phyloP scores from a whole-genome alignment of 2,329 filamentous ascomycete genomes.

The Celoporthe dispersa region DNA sequence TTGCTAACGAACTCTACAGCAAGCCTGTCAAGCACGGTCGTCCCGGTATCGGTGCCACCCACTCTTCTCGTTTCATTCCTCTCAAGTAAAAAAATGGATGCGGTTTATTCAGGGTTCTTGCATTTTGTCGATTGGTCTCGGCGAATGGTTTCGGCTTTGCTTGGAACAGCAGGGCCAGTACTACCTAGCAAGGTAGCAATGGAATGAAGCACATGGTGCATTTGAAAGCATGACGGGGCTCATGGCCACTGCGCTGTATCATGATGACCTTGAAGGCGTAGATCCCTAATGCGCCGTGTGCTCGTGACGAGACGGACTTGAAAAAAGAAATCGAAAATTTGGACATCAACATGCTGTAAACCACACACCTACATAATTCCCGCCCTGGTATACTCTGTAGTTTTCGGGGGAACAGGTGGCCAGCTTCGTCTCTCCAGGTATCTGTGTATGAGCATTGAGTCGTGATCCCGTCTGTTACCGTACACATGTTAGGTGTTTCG shows the following conservation, averaged over 20 bases:
- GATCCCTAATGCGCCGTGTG: background rate
- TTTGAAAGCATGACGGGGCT: constrained; percentile 16
- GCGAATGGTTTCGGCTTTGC: constrained; percentile 62
- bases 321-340: background rate
- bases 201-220: constrained; percentile 43
- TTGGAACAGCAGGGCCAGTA: constrained; percentile 48
- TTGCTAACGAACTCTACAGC: constrained; percentile 66
- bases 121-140: constrained; percentile 41
- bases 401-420: background rate
- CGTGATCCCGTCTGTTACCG: background rate
- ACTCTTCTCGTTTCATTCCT: constrained; percentile 99
- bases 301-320: constrained; percentile 1
- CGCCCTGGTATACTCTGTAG: background rate
- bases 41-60: constrained; percentile 99
- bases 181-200: constrained; percentile 51
- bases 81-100: constrained; percentile 78
- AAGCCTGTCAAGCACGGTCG: constrained; percentile 99
- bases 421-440: background rate
- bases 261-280: constrained; percentile 1
- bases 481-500: background rate
- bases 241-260: constrained; percentile 30
- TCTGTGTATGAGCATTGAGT: background rate
- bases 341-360: background rate
- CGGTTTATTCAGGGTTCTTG: constrained; percentile 33
- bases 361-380: background rate